These are phyloP conservation scores for Pontederia paniculata DNA, from an alignment of 176 grass and related monocot species.

Conservation along the genomic window DNA sequence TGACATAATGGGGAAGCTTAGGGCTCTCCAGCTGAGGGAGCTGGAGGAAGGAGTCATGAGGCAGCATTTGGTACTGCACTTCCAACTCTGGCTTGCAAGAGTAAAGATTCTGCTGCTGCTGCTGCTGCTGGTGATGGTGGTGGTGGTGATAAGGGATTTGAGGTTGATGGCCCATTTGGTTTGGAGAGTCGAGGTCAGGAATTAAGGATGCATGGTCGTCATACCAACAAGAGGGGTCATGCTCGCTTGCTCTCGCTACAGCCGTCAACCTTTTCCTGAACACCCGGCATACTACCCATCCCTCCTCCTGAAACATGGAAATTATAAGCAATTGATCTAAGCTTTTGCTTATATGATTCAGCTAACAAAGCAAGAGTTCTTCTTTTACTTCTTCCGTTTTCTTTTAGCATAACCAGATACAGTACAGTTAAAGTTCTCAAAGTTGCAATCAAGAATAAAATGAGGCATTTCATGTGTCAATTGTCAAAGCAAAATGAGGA, in stretches of 20 bases:
- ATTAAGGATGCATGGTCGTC: constrained; percentile 41
- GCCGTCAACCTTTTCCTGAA: constrained; percentile 70
- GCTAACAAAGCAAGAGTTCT: too few relatives aligned
- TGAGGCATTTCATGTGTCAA: not conserved
- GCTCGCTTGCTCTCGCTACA: constrained; percentile 26
- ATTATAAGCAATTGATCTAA: not conserved
- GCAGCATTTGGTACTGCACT: constrained; percentile 50
- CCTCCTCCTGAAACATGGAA: constrained; percentile 55
- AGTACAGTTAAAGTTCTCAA: too few relatives aligned
- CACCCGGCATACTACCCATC: constrained; percentile 86
- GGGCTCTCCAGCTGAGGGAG: constrained; percentile 52
- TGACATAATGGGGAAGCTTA: constrained; percentile 42
- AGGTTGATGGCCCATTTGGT: constrained; percentile 26
- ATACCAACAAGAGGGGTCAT: constrained; percentile 48
- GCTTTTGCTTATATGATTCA: not conserved
- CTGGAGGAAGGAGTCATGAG: constrained; percentile 46
- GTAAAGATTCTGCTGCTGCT: constrained; percentile 30
- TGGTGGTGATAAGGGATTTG: constrained; percentile 8
- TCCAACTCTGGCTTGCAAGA: constrained; percentile 71
- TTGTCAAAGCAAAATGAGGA: too few relatives aligned
- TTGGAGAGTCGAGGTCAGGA: constrained; percentile 29
- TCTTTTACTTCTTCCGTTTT: too few relatives aligned
- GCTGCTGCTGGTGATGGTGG: constrained; percentile 10
- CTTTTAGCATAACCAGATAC: too few relatives aligned
- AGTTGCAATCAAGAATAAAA: not conserved